Evolutionary conservation across 106 monocot species (phyloP), one percentile per base, ranked within the genome.

Genomic region (Chionographis japonica): DNA sequence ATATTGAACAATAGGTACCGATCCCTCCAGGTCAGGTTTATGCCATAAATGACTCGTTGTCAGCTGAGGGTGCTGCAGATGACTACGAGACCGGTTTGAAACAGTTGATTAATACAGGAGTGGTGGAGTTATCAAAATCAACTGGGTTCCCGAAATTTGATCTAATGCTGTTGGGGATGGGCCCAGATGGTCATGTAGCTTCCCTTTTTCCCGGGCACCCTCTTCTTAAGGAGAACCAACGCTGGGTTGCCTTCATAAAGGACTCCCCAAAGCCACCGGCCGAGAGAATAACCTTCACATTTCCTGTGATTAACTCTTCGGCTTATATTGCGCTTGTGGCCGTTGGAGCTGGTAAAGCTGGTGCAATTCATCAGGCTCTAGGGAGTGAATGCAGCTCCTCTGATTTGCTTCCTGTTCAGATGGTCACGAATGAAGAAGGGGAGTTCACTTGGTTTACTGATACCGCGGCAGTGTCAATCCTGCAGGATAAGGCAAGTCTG

Each of bases 1-100:
- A 46, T 46, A 4, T 46, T 46, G 43, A 46, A 46, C 60, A 46
- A 37, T 35, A 70, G 70, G 60, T 70, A 12, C 70, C 70, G 8
- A 70, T 70, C 42, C 58, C 70, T 6, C 70, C 70, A 9, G 70
- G 70, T 13, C 70, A 70, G 12, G 70, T 70, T 40, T 70, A 70
- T 50, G 70, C 70, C 20, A 70, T 70, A 10, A 70, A 70, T 70
- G 70, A 70, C 36, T 43, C 58, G n/a, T 51, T 70, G 42, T 70
- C 70, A 50, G 50, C 70, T 12, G 70, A 70, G 70, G 70, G 58
- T 43, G 70, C 70, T 59, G 70, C 70, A 12, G 70, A 70, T 70
- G 70, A 70, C 18, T 70, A 70, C 18, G 70, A 70, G 36, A 51
- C 59, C 58, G 40, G 70, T 37, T 60, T 70, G 46, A 70, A 60